Percentiles rank a stretch among this genome's conserved stretches.
These are phyloP conservation scores for Aechmea fasciata DNA, from an alignment of 176 grass and related monocot genomes.

Conservation along the genomic window DNA sequence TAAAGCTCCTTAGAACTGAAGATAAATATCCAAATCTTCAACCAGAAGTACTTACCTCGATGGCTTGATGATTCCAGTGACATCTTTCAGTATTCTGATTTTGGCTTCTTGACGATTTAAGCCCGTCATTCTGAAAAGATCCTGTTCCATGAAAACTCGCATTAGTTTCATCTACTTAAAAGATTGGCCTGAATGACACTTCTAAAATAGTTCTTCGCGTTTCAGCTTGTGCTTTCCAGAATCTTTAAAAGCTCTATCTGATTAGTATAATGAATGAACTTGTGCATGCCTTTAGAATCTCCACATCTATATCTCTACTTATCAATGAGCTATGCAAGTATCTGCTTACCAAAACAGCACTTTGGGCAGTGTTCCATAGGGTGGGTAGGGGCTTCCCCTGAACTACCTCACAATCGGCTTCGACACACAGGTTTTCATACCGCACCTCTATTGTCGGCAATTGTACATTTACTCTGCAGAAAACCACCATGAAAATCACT, in stretches of 20 bases:
- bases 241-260: not conserved
- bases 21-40: not conserved
- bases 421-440: conserved; percentile 33
- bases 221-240: not conserved
- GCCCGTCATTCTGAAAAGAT: conserved; percentile 25
- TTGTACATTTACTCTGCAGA: conserved; percentile 39
- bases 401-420: conserved; percentile 46
- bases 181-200: not conserved
- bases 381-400: conserved; percentile 47
- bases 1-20: not conserved
- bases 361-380: conserved; percentile 38
- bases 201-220: not conserved
- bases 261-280: not conserved
- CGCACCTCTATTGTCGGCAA: conserved; percentile 51
- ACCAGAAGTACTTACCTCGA: conserved; percentile 28
- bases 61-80: conserved; percentile 60
- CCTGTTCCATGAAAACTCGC: conserved; percentile 13
- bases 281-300: not conserved
- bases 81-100: conserved; percentile 39
- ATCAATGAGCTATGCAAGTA: not conserved
- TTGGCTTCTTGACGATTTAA: conserved; percentile 32
- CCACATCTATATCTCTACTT: not conserved
- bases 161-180: not conserved
- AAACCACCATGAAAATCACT: not conserved
- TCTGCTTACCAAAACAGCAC: conserved; percentile 23